Evolutionary conservation across 768 basidiomycete species (phyloP), one percentile per base, ranked within the genome.

Genomic region (Tephrocybe sp.): DNA sequence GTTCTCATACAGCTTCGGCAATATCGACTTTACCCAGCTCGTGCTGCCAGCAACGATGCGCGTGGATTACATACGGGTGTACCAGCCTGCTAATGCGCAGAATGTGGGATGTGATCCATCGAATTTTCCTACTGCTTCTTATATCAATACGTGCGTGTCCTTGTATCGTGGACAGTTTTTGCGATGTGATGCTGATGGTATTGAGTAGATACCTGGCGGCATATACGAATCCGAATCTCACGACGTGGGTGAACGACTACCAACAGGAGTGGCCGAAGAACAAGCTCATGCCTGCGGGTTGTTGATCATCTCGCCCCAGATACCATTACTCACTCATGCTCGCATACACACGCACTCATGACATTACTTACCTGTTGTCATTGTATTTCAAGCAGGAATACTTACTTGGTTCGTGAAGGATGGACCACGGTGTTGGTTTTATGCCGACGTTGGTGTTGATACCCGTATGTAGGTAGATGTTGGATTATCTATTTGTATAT

Each of bases 31-130:
- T 45, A 70, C 71, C 5, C 57, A 79, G 31, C 61, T 89, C 24
- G 64, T 66, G 16, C 75, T 86, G 59, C 82, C 82, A 4, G 64
- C 78, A 8, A 73, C 70, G 22, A 85, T 94, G 87, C 71, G 71
- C 47, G 69, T 94, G 42, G 93, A 96, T 61, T 95, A 83, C 51
- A 82, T 95, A 49, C 80, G 93, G 1, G 87, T 96, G 6, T 87
- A 86, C 56, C 85, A 86, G 54, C 71, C 71, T 11, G 61, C 69
- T 39, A 67, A 76, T 52, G 60, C 68, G 4, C 62, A 71, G 30
- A 82, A 83, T 56, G 69, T 84, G 43, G 83, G 84, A 0, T 88
- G 86, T 54, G 87, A 92, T 59, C 90, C 92, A 4, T 58, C 66
- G 9, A 76, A 80, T 12, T 84, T 78, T 64, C 92, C 94, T 0